These are phyloP conservation scores for Ogataea populi-albae DNA, from an alignment of 805 yeast species.

Conservation along the genomic window DNA sequence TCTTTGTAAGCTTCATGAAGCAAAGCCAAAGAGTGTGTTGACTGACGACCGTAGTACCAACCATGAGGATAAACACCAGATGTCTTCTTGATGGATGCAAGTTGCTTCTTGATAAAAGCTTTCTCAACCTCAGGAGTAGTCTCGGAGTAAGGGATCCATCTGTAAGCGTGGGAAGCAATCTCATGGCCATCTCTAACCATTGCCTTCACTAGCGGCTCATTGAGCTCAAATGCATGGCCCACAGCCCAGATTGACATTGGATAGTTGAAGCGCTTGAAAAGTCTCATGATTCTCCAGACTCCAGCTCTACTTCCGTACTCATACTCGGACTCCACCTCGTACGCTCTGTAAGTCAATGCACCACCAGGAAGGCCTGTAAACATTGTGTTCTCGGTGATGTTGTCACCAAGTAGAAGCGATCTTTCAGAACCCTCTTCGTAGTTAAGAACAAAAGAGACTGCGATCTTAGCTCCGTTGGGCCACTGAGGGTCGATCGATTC, in stretches of 20 bases:
- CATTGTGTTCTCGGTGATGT: conserved; percentile 14
- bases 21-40: conserved; percentile 32
- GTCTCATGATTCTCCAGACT: conserved; percentile 26
- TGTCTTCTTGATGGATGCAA: conserved; percentile 29
- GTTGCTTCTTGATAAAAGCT: conserved; percentile 30
- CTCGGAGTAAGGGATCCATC: conserved; percentile 36
- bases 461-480: conserved; percentile 24
- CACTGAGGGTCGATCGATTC: conserved; percentile 24
- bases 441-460: conserved; percentile 27
- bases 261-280: conserved; percentile 31
- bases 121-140: conserved; percentile 34
- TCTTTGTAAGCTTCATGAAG: conserved; percentile 35
- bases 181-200: conserved; percentile 38
- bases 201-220: conserved; percentile 34
- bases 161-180: conserved; percentile 38
- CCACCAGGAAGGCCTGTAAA: conserved; percentile 12
- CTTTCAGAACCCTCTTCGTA: conserved; percentile 30
- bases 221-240: conserved; percentile 35
- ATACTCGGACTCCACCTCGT: conserved; percentile 16
- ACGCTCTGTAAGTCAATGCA: conserved; percentile 10
- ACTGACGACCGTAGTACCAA: conserved; percentile 36
- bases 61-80: conserved; percentile 36
- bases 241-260: conserved; percentile 38
- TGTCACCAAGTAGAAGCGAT: conserved; percentile 13
- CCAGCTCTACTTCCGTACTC: conserved; percentile 17